A percentile compares a stretch with the other conserved stretches of the same genome.
phyloP scores from a whole-genome alignment of 1,284 basidiomycete species.

The Rhodotorula sp. region DNA sequence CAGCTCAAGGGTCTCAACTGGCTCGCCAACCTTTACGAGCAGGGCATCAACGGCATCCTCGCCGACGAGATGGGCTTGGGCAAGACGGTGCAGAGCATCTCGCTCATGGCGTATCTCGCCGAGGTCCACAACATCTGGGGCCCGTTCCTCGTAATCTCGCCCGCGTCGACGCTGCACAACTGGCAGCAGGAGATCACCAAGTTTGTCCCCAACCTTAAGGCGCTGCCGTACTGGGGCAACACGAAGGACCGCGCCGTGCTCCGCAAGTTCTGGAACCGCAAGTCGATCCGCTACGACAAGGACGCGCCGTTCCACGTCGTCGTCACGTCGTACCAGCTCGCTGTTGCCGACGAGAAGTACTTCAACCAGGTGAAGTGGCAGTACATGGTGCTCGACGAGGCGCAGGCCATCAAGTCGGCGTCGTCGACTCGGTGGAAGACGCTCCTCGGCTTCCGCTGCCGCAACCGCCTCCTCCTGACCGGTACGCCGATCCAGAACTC shows the following conservation, averaged over 20 bases:
- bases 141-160: slow-evolving; percentile 98
- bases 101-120: slow-evolving; percentile 91
- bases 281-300: slow-evolving; percentile 92
- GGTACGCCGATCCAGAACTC: slow-evolving; percentile 99
- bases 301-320: slow-evolving; percentile 96
- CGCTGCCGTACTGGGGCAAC: slow-evolving; percentile 97
- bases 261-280: slow-evolving; percentile 98
- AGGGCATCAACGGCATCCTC: slow-evolving; percentile 97
- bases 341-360: slow-evolving; percentile 97
- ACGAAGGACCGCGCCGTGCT: slow-evolving; percentile 93
- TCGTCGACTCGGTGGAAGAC: slow-evolving; percentile 98
- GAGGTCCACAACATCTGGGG: slow-evolving; percentile 99
- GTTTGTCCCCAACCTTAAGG: slow-evolving; percentile 92
- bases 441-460: slow-evolving; percentile 89
- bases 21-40: slow-evolving; percentile 97
- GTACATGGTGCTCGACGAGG: slow-evolving; percentile 99
- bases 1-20: slow-evolving; percentile 98
- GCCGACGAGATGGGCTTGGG: slow-evolving; percentile 84
- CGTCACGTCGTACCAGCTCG: slow-evolving; percentile 96
- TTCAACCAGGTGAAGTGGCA: slow-evolving; percentile 99
- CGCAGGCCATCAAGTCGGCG: slow-evolving; percentile 99
- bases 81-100: slow-evolving; percentile 98
- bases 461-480: slow-evolving; percentile 91
- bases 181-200: slow-evolving; percentile 99
- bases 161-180: slow-evolving; percentile 96